Conservation (phyloP, 768 basidiomycete species). For the Suillus weaverae region DNA sequence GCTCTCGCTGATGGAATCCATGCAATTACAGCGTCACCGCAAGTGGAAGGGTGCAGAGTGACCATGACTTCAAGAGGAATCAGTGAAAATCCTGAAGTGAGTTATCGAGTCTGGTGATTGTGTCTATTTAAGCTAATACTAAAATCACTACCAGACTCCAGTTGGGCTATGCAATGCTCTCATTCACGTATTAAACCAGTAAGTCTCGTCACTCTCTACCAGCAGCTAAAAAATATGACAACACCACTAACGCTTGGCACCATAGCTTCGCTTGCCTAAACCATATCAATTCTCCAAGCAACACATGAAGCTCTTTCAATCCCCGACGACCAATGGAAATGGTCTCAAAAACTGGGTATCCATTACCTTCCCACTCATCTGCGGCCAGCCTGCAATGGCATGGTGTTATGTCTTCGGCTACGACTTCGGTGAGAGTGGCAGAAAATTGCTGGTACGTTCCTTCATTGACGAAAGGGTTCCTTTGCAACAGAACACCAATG, state of each 20-base stretch:
- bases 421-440: background rate
- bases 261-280: conserved; percentile 12
- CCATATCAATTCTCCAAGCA: conserved; percentile 13
- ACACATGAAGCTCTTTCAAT: conserved; percentile 9
- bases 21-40: background rate
- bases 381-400: conserved; percentile 14
- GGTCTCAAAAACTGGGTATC: conserved; percentile 14
- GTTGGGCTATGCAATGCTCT: no score
- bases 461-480: conserved; percentile 12
- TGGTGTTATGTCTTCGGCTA: conserved; percentile 4
- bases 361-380: conserved; percentile 16
- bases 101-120: background rate
- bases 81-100: background rate
- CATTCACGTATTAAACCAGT: no score
- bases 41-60: background rate
- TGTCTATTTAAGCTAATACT: background rate
- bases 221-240: background rate
- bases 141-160: conserved; percentile 21
- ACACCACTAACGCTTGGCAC: conserved; percentile 13
- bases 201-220: background rate
- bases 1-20: background rate
- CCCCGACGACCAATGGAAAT: conserved; percentile 4
- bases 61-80: background rate
- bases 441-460: conserved; percentile 7
- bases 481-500: background rate